Evolutionary conservation across 805 yeast genomes (phyloP), one percentile per base, ranked within the genome.

Genomic region (Metschnikowia gelsemii): DNA sequence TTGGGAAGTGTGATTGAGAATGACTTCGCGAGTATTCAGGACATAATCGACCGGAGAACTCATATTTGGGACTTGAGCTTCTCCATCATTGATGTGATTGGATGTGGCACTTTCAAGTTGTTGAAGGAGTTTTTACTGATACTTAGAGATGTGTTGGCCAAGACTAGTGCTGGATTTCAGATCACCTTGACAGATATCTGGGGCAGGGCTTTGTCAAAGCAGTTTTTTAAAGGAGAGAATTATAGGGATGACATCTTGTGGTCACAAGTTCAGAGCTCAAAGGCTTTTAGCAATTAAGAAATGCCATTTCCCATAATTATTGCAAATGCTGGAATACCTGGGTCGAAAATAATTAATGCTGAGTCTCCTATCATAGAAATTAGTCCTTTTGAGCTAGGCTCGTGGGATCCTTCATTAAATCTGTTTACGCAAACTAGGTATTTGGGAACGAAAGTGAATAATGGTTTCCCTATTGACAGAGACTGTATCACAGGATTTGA

Each of bases 331-430:
- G 69, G 66, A 47, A 64, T 60, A 35, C 73, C 71, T 3, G 62
- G 55, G 17, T 58, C 68, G 2, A 49, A 50, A 5, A 55, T 49
- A 35, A 42, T 40, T 5, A 52, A 64, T 17, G 53, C 61, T 30
- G 17, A 54, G 2, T 72, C 81, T 0, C 71, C 69, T 42, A 43
- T 77, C 3, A 70, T 79, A 45, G 87, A 82, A 55, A 73, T 81
- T 46, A 77, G 73, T 9, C 85, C 86, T 0, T 78, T 59, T 53
- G 87, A 82, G 44, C 78, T 80, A 62, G 87, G 87, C 0, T 78
- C 83, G 0, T 82, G 85, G 85, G 83, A 79, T 47, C 46, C 62
- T 3, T 56, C 59, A 23, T 47, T 73, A 22, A 59, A 66, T 21
- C 62, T 75, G 11, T 82, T 81, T 47, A 61, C 72, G 3, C 66